Conservation (phyloP, 1,139 yeast genomes). For the Blastobotrys niveus region DNA sequence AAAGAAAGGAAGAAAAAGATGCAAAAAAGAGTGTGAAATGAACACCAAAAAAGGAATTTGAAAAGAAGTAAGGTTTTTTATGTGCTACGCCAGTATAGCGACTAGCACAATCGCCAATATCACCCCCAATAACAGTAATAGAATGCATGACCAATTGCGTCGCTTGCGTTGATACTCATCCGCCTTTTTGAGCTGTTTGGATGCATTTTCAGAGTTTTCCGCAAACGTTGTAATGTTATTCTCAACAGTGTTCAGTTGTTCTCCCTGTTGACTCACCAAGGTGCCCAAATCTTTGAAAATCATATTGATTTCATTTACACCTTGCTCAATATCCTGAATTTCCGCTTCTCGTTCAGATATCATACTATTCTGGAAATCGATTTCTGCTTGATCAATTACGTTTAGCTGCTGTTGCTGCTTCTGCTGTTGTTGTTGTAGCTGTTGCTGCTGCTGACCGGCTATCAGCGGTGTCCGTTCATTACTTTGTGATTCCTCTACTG, state of each 20-base stretch:
- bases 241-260: conserved; percentile 75
- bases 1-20: not conserved
- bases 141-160: conserved; percentile 68
- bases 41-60: not conserved
- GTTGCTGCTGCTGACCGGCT: conserved; percentile 30
- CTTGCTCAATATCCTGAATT: conserved; percentile 64
- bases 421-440: conserved; percentile 35
- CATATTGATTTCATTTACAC: conserved; percentile 76
- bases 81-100: conserved; percentile 28
- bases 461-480: conserved; percentile 29
- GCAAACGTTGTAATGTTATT: conserved; percentile 64
- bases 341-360: conserved; percentile 71
- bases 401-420: conserved; percentile 38
- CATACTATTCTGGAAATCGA: conserved; percentile 65
- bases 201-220: conserved; percentile 66
- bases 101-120: conserved; percentile 41
- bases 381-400: conserved; percentile 52
- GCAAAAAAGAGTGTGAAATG: not conserved
- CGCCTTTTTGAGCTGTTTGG: conserved; percentile 64
- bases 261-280: conserved; percentile 77
- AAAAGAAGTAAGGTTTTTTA: too few relatives aligned
- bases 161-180: conserved; percentile 64
- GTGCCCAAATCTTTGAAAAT: conserved; percentile 77
- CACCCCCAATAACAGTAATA: conserved; percentile 46
- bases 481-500: conserved; percentile 31